Conservation (phyloP, 345 rosid species). For the Erucastrum elatum region DNA sequence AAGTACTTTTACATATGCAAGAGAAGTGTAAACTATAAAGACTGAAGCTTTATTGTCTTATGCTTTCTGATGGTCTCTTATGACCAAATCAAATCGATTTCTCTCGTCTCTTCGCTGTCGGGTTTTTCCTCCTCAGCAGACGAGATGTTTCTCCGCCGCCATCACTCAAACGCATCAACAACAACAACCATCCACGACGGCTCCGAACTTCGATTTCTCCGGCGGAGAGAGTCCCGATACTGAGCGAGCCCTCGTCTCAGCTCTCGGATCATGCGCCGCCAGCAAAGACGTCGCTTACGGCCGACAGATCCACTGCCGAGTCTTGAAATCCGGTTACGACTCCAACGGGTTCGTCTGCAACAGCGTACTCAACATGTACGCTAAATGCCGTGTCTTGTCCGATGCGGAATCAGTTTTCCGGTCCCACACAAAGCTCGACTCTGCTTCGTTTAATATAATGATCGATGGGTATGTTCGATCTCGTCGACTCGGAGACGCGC, state of each 20-base stretch:
- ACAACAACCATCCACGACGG: background rate
- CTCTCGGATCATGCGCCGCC: conserved; percentile 57
- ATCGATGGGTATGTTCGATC: conserved; percentile 52
- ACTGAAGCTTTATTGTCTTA: background rate
- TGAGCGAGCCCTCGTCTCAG: conserved; percentile 55
- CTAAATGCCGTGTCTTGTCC: conserved; percentile 56
- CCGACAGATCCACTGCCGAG: conserved; percentile 52
- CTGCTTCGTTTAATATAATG: conserved; percentile 70
- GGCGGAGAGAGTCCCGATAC: conserved; percentile 3
- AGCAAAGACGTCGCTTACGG: conserved; percentile 45
- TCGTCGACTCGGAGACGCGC: conserved; percentile 55
- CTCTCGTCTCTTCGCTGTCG: conserved; percentile 25
- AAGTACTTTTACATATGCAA: background rate
- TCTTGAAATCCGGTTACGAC: conserved; percentile 56
- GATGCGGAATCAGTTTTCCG: conserved; percentile 56
- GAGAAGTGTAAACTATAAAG: conserved; percentile 1
- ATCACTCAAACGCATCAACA: conserved; percentile 4
- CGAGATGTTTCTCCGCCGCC: conserved; percentile 46
- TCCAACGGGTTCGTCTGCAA: conserved; percentile 64
- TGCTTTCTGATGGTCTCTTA: conserved; percentile 44
- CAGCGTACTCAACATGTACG: conserved; percentile 74
- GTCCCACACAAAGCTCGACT: conserved; percentile 39
- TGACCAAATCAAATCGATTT: conserved; percentile 38
- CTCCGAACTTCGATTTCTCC: conserved; percentile 26
- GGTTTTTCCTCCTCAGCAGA: conserved; percentile 18